phyloP scores from a whole-genome alignment of 441 rosid species.

The Croton laevigatus region DNA sequence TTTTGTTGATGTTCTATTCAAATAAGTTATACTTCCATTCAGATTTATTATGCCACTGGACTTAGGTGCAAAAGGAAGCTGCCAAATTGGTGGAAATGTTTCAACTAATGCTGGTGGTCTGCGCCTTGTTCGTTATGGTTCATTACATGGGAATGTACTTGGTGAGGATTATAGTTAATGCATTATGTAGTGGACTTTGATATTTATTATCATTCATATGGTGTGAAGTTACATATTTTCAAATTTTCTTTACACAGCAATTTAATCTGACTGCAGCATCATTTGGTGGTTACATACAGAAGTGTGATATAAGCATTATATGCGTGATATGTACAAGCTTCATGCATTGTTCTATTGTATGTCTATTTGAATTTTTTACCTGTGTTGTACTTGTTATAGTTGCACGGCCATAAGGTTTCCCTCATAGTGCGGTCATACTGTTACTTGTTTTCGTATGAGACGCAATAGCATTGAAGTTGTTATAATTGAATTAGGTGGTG shows the following conservation, averaged over 20 bases:
- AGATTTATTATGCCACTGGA: conserved; percentile 99
- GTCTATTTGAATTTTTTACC: not conserved
- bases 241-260: too few species aligned
- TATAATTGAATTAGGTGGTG: not conserved
- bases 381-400: not conserved
- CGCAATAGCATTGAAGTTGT: not conserved
- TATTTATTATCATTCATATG: not conserved
- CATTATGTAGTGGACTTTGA: conserved; percentile 4
- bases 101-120: conserved; percentile 99
- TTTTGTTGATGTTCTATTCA: conserved; percentile 24
- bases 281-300: not conserved
- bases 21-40: conserved; percentile 49
- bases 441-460: not conserved
- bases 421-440: not conserved
- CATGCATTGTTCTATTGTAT: not conserved
- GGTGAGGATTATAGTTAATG: conserved; percentile 39
- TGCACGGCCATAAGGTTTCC: not conserved
- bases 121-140: conserved; percentile 93
- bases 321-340: not conserved
- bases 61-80: conserved; percentile 99
- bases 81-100: conserved; percentile 98
- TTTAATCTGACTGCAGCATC: not conserved
- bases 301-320: not conserved
- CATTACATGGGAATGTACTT: conserved; percentile 81
- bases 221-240: not conserved